Evolutionary conservation across 2,329 filamentous ascomycete genomes (phyloP), one percentile per base, ranked within the genome.

Genomic region (Beauveria pseudobassiana): DNA sequence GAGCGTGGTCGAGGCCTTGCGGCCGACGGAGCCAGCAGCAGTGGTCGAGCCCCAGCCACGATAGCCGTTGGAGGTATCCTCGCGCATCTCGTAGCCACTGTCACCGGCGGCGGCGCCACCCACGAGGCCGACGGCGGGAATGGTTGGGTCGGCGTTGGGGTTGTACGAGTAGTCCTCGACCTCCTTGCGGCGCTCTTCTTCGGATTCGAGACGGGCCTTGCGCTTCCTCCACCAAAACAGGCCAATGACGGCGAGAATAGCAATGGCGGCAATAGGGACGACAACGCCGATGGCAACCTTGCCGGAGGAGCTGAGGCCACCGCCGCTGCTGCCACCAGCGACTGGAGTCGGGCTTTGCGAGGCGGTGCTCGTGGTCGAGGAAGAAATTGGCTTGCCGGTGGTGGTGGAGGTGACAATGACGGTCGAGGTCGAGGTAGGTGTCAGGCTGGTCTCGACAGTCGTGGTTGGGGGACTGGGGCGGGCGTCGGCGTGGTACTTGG

Each of bases 151-250:
- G 63, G 92, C 88, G 75, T 98, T 98, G n/a, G 95, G 95, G 74
- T 98, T 98, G 80, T 93, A 98, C 38, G 90, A 88, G 73, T 98
- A 98, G 72, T 98, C 95, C 73, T 98, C 93, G 12, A 97, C 92
- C 75, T 99, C 95, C 77, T 97, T 97, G 65, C 93, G 86, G 56
- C 95, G 86, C 69, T 93, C 86, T 72, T 97, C 95, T 71, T 95
- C 91, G 16, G 88, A 89, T 65, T 86, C 85, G 79, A 91, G 95
- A 65, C 87, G 86, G 69, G 90, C 87, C 78, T 96, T 96, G 65
- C 92, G 88, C 77, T 87, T 92, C 72, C 90, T 87, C 91, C 92
- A 99, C 70, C 93, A 85, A 74, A 90, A 92, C 30, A 97, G 80
- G 7, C 87, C 89, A 3, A 84, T 85, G 9, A 93, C 75, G 2